A percentile compares a stretch with the other conserved stretches of the same genome.
Evolutionary conservation across 2,329 filamentous ascomycete species (phyloP).

Genomic region (Fusarium begoniae): DNA sequence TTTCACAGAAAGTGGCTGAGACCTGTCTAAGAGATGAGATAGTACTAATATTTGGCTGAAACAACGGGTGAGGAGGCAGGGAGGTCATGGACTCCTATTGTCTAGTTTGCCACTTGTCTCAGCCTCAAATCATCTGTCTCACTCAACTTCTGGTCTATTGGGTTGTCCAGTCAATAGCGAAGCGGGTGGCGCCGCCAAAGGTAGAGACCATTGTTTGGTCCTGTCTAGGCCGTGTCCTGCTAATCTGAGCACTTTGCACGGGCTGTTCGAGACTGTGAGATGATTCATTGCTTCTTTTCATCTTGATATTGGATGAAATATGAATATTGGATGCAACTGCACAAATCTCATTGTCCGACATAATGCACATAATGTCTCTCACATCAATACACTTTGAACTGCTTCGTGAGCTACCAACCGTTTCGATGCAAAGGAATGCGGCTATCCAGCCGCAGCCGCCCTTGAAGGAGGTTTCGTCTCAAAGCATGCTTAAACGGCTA

Average conservation of each 20-base stretch:
- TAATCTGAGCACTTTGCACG: background rate
- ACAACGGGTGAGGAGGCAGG: background rate
- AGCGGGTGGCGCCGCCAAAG: constrained; percentile 17
- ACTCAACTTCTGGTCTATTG: background rate
- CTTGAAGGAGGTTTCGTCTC: background rate
- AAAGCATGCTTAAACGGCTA: background rate
- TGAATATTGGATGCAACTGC: background rate
- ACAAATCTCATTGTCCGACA: background rate
- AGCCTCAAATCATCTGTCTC: background rate
- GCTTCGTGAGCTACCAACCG: background rate
- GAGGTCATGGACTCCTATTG: background rate
- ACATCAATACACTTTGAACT: background rate
- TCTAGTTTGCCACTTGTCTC: background rate
- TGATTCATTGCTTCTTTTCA: background rate
- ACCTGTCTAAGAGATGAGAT: background rate
- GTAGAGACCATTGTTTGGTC: background rate
- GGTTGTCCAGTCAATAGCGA: background rate
- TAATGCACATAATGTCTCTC: background rate
- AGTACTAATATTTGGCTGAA: constrained; percentile 1
- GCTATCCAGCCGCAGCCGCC: background rate
- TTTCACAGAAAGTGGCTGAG: background rate
- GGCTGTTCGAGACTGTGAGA: background rate
- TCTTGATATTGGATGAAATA: background rate
- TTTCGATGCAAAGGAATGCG: background rate
- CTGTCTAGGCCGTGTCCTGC: background rate